Base-by-base conservation (phyloP, 116 monocot species). In the Papilionanthe hybrid region DNA sequence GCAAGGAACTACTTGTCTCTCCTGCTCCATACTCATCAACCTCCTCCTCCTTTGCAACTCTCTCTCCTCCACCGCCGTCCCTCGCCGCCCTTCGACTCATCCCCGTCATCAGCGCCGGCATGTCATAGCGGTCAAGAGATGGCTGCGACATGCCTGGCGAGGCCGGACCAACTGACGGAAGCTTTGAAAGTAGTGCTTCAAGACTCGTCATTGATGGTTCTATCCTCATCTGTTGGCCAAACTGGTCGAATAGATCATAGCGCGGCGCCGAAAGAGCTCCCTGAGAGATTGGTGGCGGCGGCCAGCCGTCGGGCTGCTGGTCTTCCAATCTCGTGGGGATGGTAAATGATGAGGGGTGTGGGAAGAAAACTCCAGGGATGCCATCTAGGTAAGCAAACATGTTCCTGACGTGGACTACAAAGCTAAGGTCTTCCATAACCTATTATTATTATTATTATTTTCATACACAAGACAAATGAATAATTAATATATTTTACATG, bases 181-280 rank as follows among this genome's bases (percentile, higher is more conserved):
- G 89, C 83, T 91, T 93, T 30, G 93, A 93, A 45, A 93, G 89
- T 22, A 93, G 81, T 5, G 89, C 93, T 77, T 93, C 91, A 22
- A 93, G 91, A 83, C 93, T 93, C 79, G 86, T 89, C 91, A 93
- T 93, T 15, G 93, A 93, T 19, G 93, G 93, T 27, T 86, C 83
- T 57, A 91, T 88, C 76, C 87, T 81, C 50, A 89, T 41, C n/a
- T 57, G 86, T 17, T 78, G 83, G 86, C 49, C 49, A 83, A 75
- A 75, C n/a, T 76, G 86, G 83, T 81, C 79, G 76, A 82, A 87
- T 6, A 79, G 29, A 1, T 89, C 90, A 41, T 71, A 10, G 22
- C 49, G 7, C 7, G 48, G 73, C 28, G 65, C 79, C 2, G 66
- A 58, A 1, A 56, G 4, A 27, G 72, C 32, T 47, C 11, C 67